phyloP scores from a whole-genome alignment of 1,284 basidiomycete species.

The Vanrija sp. region DNA sequence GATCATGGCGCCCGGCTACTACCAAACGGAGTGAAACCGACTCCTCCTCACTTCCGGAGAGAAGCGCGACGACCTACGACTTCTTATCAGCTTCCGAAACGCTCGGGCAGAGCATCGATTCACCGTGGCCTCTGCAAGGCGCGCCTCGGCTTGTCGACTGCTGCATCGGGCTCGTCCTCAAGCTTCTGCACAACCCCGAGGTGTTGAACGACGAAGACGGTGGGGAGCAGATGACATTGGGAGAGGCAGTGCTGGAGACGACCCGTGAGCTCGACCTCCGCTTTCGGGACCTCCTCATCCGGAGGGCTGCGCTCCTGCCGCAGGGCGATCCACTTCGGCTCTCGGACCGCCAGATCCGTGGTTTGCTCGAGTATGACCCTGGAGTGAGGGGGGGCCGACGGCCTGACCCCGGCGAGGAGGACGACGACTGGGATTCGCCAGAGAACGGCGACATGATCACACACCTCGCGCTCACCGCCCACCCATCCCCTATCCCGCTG shows the following conservation, averaged over 20 bases:
- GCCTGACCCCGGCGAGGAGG: not conserved
- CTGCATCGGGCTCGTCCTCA: slow-evolving; percentile 24
- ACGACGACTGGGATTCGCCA: slow-evolving; percentile 14
- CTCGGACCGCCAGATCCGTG: slow-evolving; percentile 18
- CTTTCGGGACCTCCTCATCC: slow-evolving; percentile 26
- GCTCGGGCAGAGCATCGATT: not conserved
- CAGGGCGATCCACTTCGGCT: slow-evolving; percentile 12
- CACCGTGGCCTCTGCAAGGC: not conserved
- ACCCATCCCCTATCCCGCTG: slow-evolving; percentile 24
- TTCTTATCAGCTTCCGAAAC: slow-evolving; percentile 1
- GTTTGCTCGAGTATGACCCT: slow-evolving; percentile 15
- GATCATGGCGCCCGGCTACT: slow-evolving; percentile 27
- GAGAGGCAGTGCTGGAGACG: slow-evolving; percentile 26
- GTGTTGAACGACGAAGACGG: slow-evolving; percentile 10
- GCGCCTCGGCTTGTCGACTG: slow-evolving; percentile 18
- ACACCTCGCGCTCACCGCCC: slow-evolving; percentile 27
- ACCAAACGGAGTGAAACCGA: not conserved
- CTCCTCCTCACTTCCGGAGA: not conserved
- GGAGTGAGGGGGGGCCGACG: not conserved
- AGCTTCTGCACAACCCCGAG: slow-evolving; percentile 21
- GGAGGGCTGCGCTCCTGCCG: slow-evolving; percentile 15
- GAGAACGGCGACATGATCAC: slow-evolving; percentile 15
- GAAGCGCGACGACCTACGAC: not conserved
- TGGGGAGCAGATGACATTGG: slow-evolving; percentile 14
- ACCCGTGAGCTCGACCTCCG: slow-evolving; percentile 26